Conservation (phyloP, 129 eudicot genomes). For the Smallanthus sonchifolius region DNA sequence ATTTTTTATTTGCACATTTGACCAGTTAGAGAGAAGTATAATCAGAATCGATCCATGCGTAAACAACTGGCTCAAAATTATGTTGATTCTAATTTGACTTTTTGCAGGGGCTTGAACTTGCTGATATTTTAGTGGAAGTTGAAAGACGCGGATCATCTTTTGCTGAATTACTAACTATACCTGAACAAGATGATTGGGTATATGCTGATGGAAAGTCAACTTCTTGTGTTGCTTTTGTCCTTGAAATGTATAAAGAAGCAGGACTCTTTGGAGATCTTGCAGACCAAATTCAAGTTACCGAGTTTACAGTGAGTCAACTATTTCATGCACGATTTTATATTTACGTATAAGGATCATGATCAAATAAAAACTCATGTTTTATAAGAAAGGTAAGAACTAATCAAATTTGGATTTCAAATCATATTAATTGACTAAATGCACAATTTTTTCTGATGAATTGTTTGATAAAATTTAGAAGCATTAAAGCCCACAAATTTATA, state of each 20-base stretch:
- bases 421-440: not conserved
- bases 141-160: conserved; percentile 89
- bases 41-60: not conserved
- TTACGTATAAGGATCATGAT: not conserved
- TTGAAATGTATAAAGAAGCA: conserved; percentile 91
- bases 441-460: not conserved
- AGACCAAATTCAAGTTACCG: conserved; percentile 75
- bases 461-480: not conserved
- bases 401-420: not conserved
- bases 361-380: not conserved
- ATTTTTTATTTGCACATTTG: not conserved
- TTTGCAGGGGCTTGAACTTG: conserved; percentile 63
- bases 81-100: conserved; percentile 23
- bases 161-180: conserved; percentile 64
- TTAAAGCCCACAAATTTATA: not conserved
- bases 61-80: not conserved
- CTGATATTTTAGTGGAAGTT: conserved; percentile 87
- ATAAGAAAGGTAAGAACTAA: not conserved
- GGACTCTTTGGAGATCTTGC: conserved; percentile 77
- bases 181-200: conserved; percentile 91
- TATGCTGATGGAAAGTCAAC: conserved; percentile 84
- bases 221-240: conserved; percentile 89
- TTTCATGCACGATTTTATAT: not conserved
- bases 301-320: conserved; percentile 76
- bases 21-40: not conserved